Evolutionary conservation across 23 red algal genomes (phyloP), one percentile per base, ranked within the genome.

Genomic region (Rhodosorus marinus): DNA sequence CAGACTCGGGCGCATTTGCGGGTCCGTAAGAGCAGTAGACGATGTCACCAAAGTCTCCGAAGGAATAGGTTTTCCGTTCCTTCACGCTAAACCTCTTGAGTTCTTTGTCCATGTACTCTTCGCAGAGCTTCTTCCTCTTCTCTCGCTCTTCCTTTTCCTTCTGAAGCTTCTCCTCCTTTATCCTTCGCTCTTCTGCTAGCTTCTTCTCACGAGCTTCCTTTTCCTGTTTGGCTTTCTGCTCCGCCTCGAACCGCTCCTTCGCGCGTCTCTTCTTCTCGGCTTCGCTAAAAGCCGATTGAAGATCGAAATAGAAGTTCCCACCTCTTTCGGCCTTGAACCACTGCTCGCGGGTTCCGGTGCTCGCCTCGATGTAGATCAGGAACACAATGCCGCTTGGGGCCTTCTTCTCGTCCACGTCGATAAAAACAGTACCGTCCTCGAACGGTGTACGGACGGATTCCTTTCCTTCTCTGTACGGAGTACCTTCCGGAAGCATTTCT

Each of bases 331-430:
- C 32, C 42, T 84, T 84, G 29, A 84, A 47, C 79, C 79, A 84
- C 51, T 73, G 79, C 33, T 72, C 66, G 8, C 24, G 24, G 46
- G 57, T 72, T 14, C 77, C 57, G 33, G 49, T 24, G n/a, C 33
- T 54, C 1, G 22, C 57, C 6, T 45, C 59, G 57, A 84, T 66
- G 47, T 65, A 64, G 31, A 84, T 62, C 36, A 84, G 31, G 60
- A 84, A 84, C 31, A 84, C 66, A 74, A 84, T 67, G 6, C 66
- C 79, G 22, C 60, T 62, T 5, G 79, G 79, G n/a, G 68, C 59
- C 26, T 56, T 31, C 57, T 51, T 20, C 49, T 84, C 67, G 26
- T 33, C 17, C 33, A 84, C 54, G 7, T n/a, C 33, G 35, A 69
- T 23, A 9, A 26, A n/a, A 20, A 74, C 49, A 0, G 60, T 51